Evolutionary conservation across 2,329 filamentous ascomycete genomes (phyloP).

Genomic region (Aspergillus calidoustus): DNA sequence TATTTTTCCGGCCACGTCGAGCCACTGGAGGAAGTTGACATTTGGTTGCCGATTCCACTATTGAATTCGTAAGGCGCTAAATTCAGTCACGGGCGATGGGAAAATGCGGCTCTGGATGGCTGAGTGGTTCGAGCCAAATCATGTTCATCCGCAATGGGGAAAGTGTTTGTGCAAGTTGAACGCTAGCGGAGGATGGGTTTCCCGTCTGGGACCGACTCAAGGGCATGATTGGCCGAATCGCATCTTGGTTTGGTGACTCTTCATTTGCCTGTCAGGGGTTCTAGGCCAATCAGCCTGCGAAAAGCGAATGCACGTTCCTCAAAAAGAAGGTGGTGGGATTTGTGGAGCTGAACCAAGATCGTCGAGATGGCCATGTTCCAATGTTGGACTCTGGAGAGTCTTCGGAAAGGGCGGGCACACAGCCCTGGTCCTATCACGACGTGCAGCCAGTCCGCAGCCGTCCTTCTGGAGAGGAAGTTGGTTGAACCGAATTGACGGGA

Average conservation of each 20-base stretch:
- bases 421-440: slow-evolving; percentile 20
- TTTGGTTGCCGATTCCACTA: slow-evolving; percentile 6
- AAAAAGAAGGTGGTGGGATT: slow-evolving; percentile 18
- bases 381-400: slow-evolving; percentile 18
- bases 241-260: slow-evolving; percentile 22
- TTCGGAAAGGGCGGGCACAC: slow-evolving; percentile 23
- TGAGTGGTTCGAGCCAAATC: slow-evolving; percentile 15
- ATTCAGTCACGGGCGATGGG: slow-evolving; percentile 3
- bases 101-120: slow-evolving; percentile 27
- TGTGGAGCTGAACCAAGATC: slow-evolving; percentile 26
- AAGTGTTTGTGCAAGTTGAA: slow-evolving; percentile 22
- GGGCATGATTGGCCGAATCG: slow-evolving; percentile 25
- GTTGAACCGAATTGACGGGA: slow-evolving; percentile 30
- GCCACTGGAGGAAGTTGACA: slow-evolving; percentile 8
- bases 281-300: slow-evolving; percentile 24
- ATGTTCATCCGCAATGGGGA: slow-evolving; percentile 23
- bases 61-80: slow-evolving; percentile 11
- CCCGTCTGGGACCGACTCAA: slow-evolving; percentile 20
- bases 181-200: slow-evolving; percentile 25
- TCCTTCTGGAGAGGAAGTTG: slow-evolving; percentile 16
- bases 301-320: slow-evolving; percentile 25
- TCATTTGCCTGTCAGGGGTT: slow-evolving; percentile 25
- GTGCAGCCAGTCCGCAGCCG: slow-evolving; percentile 5
- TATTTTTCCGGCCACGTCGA: slow-evolving; percentile 11
- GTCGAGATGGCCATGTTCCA: slow-evolving; percentile 23